These are phyloP conservation scores for Datisca glomerata DNA, from an alignment of 306 rosid species.

Conservation along the genomic window DNA sequence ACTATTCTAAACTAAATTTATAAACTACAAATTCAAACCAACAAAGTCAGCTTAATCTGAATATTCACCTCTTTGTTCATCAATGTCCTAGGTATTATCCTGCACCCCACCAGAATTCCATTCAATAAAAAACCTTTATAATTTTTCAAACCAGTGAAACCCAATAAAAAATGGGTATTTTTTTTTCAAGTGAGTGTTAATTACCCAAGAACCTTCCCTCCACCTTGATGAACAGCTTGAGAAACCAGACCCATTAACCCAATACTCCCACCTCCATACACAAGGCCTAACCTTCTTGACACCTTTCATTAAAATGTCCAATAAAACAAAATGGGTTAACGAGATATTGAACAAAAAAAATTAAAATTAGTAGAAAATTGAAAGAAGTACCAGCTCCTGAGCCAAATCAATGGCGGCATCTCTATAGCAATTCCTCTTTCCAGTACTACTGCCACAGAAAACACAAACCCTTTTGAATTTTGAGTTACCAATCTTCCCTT, in stretches of 20 bases:
- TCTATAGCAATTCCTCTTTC: conserved; percentile 32
- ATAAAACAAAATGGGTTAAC: not conserved
- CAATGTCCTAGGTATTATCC: conserved; percentile 42
- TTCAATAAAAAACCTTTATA: not conserved
- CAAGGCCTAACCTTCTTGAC: conserved; percentile 34
- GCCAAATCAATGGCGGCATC: conserved; percentile 48
- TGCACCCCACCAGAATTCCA: conserved; percentile 4
- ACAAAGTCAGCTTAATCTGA: not conserved
- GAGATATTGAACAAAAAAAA: not conserved
- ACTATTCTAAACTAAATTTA: not conserved
- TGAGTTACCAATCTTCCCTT: conserved; percentile 21
- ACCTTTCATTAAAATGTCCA: conserved; percentile 18
- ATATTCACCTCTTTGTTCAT: conserved; percentile 32
- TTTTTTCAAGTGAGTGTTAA: too few species aligned
- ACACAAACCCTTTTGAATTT: conserved; percentile 43
- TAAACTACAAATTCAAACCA: not conserved
- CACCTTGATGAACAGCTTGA: conserved; percentile 43
- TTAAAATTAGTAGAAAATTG: not conserved
- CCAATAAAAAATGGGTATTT: not conserved
- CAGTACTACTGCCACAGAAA: conserved; percentile 47
- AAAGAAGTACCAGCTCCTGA: conserved; percentile 30
- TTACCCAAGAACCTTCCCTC: conserved; percentile 45
- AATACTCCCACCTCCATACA: conserved; percentile 50
- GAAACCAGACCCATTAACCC: conserved; percentile 54
- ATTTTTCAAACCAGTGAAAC: too few species aligned